Evolutionary conservation across 2,329 filamentous ascomycete genomes (phyloP), one percentile per base, ranked within the genome.

Genomic region (Fusarium aywerte): DNA sequence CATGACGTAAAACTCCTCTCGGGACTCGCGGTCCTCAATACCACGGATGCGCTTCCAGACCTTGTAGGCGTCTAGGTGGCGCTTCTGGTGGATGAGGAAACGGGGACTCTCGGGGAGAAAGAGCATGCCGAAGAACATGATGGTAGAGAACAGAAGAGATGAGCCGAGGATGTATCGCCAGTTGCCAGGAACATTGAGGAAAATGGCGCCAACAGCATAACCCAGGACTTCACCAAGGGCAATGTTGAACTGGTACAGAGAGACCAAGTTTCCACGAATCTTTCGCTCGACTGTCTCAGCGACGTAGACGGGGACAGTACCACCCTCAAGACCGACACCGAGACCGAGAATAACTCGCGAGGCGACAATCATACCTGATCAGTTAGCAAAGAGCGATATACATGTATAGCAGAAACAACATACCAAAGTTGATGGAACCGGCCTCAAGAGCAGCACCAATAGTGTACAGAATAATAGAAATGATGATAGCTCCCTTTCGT

Each of bases 131-230:
- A 72, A 72, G 43, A 78, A 78, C 77, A 79, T 79, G 49, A 79
- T 73, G 29, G 77, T 79, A 0, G 88, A 90, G 78, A 92, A 92
- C 39, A 92, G 75, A 3, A 92, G 83, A 0, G 90, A 92, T 2
- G 88, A 90, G 6, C 90, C 90, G 2, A 92, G 85, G 62, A 92
- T 92, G 75, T 87, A 92, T 35, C 90, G 84, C 90, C 90, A 92
- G 79, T 89, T 89, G 16, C 90, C 90, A 0, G 80, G 78, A 3
- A 92, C 88, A n/a, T 81, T 84, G 63, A 92, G 81, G 76, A 92
- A 92, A 57, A 92, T 91, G 44, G 90, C 90, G 0, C 88, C 90
- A 2, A 92, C 85, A 7, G 88, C 90, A 62, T 92, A 92, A 4
- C 90, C 90, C 2, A 92, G 80, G 3, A 92, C 90, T 70, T 92